A percentile compares a stretch with the other conserved stretches of the same genome.
Conservation (phyloP, 352 stramenopile genomes). For the Phytophthora foliorum region DNA sequence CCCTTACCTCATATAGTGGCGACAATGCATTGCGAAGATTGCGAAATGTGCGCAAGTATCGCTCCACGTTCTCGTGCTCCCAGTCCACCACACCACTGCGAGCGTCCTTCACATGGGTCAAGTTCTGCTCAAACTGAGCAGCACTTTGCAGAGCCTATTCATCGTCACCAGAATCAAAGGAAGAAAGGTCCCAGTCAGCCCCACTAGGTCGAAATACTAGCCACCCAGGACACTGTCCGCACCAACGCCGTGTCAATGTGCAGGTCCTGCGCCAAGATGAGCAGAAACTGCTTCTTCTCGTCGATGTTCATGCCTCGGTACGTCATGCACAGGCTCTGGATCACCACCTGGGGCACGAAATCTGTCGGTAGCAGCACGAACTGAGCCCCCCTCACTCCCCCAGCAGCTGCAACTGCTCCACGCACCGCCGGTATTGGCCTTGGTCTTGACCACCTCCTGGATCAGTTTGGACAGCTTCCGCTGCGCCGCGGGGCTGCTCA, state of each 20-base stretch:
- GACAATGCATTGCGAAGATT: constrained; percentile 65
- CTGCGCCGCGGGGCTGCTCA: constrained; percentile 50
- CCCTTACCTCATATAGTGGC: constrained; percentile 68
- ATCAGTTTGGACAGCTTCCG: constrained; percentile 72
- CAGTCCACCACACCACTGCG: constrained; percentile 54
- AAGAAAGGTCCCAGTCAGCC: not conserved
- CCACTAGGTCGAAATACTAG: too few relatives aligned
- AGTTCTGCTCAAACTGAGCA: constrained; percentile 63
- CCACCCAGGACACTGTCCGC: not conserved
- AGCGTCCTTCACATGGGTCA: constrained; percentile 55
- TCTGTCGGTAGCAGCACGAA: constrained; percentile 40
- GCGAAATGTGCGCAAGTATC: constrained; percentile 79
- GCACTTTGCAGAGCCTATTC: constrained; percentile 55
- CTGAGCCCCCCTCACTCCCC: not conserved
- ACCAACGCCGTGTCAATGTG: constrained; percentile 70
- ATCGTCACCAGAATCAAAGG: not conserved
- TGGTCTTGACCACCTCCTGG: constrained; percentile 75
- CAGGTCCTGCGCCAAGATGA: constrained; percentile 80
- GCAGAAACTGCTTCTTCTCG: constrained; percentile 84
- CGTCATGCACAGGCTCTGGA: constrained; percentile 70
- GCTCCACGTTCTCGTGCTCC: constrained; percentile 78
- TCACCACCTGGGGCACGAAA: constrained; percentile 82
- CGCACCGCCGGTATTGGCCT: constrained; percentile 69
- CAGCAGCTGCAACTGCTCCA: not conserved
- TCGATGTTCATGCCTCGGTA: constrained; percentile 78